A percentile compares a stretch with the other conserved stretches of the same genome.
phyloP scores from a whole-genome alignment of 345 rosid species.

The Noccaea caerulescens region DNA sequence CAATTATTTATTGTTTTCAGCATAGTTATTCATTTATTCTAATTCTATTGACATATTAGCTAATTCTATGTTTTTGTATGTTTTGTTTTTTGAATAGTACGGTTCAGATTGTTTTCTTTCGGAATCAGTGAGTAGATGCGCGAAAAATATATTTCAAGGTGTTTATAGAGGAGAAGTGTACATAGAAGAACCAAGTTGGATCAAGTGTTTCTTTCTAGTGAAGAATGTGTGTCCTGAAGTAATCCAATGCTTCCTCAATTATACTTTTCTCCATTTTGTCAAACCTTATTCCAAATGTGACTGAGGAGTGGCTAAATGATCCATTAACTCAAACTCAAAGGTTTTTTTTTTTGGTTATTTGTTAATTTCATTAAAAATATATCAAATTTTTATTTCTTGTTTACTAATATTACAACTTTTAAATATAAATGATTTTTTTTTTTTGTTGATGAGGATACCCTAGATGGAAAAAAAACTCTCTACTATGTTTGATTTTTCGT shows the following conservation, averaged over 20 bases:
- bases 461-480: too few species aligned
- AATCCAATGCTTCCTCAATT: not conserved
- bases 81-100: not conserved
- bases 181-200: constrained; percentile 16
- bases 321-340: too few species aligned
- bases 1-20: too few species aligned
- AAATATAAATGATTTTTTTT: too few species aligned
- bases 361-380: too few species aligned
- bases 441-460: too few species aligned
- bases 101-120: constrained; percentile 1
- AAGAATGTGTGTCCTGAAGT: constrained; percentile 15
- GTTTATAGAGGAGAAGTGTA: constrained; percentile 1
- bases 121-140: constrained; percentile 9
- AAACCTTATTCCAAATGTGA: not conserved
- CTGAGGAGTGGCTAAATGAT: not conserved
- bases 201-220: not conserved
- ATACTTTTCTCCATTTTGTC: not conserved
- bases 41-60: not conserved
- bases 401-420: too few species aligned
- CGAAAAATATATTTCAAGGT: not conserved
- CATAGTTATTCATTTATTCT: not conserved
- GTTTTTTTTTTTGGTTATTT: too few species aligned
- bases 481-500: too few species aligned
- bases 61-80: not conserved
- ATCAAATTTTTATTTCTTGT: too few species aligned